Evolutionary conservation across 2,329 filamentous ascomycete species (phyloP).

Genomic region (Arthrobotrys megalospora): DNA sequence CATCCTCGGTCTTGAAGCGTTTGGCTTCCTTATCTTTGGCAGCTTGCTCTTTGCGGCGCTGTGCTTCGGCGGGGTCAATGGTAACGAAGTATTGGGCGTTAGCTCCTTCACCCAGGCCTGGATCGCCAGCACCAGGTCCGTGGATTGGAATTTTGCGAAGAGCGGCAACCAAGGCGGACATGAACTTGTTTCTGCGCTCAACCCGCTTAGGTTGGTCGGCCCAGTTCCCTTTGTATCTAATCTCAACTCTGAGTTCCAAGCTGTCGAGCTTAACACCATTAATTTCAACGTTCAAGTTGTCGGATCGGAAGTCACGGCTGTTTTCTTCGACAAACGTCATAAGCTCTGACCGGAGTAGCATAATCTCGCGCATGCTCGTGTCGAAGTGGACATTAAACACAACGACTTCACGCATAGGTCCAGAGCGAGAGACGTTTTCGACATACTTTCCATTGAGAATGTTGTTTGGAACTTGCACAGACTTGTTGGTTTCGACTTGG

Average conservation of each 20-base stretch:
- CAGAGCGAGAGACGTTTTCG: constrained; percentile 91
- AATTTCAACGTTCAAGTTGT: constrained; percentile 81
- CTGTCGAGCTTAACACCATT: constrained; percentile 88
- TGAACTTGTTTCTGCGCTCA: constrained; percentile 84
- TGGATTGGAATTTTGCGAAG: constrained; percentile 90
- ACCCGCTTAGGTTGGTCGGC: constrained; percentile 66
- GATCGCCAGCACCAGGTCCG: constrained; percentile 79
- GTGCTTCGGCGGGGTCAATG: constrained; percentile 79
- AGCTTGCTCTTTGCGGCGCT: constrained; percentile 75
- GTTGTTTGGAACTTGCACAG: constrained; percentile 89
- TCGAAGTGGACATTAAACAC: constrained; percentile 86
- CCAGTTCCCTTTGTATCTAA: constrained; percentile 77
- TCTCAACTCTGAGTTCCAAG: constrained; percentile 81
- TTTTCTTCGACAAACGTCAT: constrained; percentile 91
- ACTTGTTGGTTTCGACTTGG: constrained; percentile 84
- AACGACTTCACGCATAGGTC: constrained; percentile 89
- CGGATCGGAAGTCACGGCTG: constrained; percentile 88
- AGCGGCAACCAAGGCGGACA: constrained; percentile 90
- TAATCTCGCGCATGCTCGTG: constrained; percentile 71
- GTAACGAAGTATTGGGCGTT: constrained; percentile 87
- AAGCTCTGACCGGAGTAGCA: constrained; percentile 83
- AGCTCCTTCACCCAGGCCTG: constrained; percentile 71
- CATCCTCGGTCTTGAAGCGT: constrained; percentile 68
- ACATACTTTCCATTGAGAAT: constrained; percentile 93
- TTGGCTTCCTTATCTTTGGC: constrained; percentile 75